These are phyloP conservation scores for Kregervanrija delftensis DNA, from an alignment of 805 yeast species.

Conservation along the genomic window DNA sequence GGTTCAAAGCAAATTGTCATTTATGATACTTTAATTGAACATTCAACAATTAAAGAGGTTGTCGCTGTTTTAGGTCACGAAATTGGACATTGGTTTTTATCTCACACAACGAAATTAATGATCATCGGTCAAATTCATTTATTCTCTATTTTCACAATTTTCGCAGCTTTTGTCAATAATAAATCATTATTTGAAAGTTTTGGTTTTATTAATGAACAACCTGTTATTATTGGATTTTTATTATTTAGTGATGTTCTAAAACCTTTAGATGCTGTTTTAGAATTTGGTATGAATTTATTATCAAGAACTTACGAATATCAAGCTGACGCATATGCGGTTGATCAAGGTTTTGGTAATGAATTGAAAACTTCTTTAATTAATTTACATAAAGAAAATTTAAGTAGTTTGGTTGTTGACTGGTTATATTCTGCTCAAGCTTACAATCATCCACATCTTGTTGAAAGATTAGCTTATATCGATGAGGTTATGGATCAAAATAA, in stretches of 20 bases:
- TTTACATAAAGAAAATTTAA: slow-evolving; percentile 72
- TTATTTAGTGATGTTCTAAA: slow-evolving; percentile 71
- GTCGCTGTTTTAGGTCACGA: slow-evolving; percentile 98
- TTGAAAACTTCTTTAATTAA: slow-evolving; percentile 68
- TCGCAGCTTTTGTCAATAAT: slow-evolving; percentile 77
- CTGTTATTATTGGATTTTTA: slow-evolving; percentile 74
- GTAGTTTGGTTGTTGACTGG: slow-evolving; percentile 86
- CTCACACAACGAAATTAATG: slow-evolving; percentile 78
- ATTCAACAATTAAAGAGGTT: slow-evolving; percentile 69
- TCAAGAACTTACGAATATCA: slow-evolving; percentile 88
- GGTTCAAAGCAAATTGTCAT: slow-evolving; percentile 86
- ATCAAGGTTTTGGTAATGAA: slow-evolving; percentile 61
- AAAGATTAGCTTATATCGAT: slow-evolving; percentile 75
- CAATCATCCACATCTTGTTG: slow-evolving; percentile 88
- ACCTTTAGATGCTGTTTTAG: slow-evolving; percentile 67
- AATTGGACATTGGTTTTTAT: slow-evolving; percentile 94
- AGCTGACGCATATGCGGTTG: slow-evolving; percentile 83
- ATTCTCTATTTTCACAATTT: slow-evolving; percentile 59
- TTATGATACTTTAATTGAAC: slow-evolving; percentile 83
- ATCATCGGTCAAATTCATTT: slow-evolving; percentile 57
- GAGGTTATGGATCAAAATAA: slow-evolving; percentile 15
- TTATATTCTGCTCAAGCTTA: slow-evolving; percentile 82
- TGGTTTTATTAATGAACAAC: slow-evolving; percentile 64
- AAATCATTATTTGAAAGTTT: slow-evolving; percentile 69
- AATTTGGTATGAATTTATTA: slow-evolving; percentile 59